Base-by-base conservation (phyloP, 225 moss, liverwort and hornwort genomes). In the Neckera pumila region DNA sequence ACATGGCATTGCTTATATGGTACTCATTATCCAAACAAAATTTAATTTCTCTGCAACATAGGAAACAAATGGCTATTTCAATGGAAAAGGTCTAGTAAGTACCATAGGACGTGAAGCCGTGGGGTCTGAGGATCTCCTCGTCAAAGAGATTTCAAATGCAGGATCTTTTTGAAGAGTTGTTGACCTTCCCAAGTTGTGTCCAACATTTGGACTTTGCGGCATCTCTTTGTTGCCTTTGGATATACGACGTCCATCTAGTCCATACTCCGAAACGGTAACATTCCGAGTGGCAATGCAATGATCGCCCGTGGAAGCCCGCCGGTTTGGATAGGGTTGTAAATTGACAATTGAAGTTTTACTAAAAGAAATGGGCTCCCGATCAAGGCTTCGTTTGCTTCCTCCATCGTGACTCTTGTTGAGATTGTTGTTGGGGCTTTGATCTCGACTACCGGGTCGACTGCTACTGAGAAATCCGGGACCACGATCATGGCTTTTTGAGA, bases 101-200 rank as follows among this genome's bases (percentile, higher is more conserved):
- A 92, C 94, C 80, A 86, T 4, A 31, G 90, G 87, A 51, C 88
- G 88, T 74, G 88, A 73, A 79, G 89, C 59, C 53, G 73, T 79
- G 54, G 89, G 71, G 70, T 93, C 92, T 47, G 89, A 89, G 22
- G 91, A 45, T 79, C 92, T 91, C 77, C 90, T 82, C 70, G 88
- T 86, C 82, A 87, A 57, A 51, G 93, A 87, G 59, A 76, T 79
- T 86, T 90, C 88, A 60, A 88, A 90, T 54, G 89, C 87, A 88
- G 93, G 87, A 84, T 90, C 93, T 73, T 92, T 92, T 53, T 90
- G 90, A 75, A 92, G 88, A 57, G 93, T 93, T 70, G 92, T 93
- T 45, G 90, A 42, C 86, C 90, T 88, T 57, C 92, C 89, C 83
- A 92, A 59, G 53, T 64, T 90, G 12, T 89, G 80, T 40, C 90